Evolutionary conservation across 1,284 basidiomycete genomes (phyloP).

Genomic region (Tylopilus sp.): DNA sequence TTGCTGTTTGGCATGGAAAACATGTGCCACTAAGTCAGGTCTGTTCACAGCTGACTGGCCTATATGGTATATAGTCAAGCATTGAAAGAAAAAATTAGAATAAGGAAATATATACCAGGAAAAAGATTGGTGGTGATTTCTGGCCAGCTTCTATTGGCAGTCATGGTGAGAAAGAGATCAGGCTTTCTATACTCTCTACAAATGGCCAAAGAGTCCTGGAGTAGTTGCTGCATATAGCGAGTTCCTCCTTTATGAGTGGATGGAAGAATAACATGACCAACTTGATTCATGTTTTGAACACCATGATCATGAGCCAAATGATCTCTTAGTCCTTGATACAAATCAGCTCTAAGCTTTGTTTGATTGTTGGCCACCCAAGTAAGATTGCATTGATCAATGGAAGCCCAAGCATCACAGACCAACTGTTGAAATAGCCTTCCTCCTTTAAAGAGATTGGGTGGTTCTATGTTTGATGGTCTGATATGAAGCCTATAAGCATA

Average conservation of each 20-base stretch:
- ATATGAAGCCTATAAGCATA: slow-evolving; percentile 27
- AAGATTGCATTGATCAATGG: slow-evolving; percentile 44
- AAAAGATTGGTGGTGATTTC: not conserved
- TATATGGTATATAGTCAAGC: too few relatives aligned
- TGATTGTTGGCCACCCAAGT: slow-evolving; percentile 41
- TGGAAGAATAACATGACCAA: not conserved
- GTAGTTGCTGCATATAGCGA: not conserved
- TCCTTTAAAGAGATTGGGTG: slow-evolving; percentile 43
- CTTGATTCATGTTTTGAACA: not conserved
- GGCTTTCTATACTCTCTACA: not conserved
- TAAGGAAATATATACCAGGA: too few relatives aligned
- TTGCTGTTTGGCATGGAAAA: not conserved
- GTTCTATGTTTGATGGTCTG: not conserved
- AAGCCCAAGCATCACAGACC: slow-evolving; percentile 47
- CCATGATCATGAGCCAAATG: not conserved
- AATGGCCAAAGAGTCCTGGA: not conserved
- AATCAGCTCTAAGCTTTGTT: too few relatives aligned
- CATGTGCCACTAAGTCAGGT: not conserved
- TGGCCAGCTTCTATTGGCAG: not conserved
- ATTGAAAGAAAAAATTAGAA: not conserved
- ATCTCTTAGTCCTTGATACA: too few relatives aligned
- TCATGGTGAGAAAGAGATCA: not conserved
- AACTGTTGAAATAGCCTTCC: slow-evolving; percentile 51
- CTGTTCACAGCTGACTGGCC: not conserved
- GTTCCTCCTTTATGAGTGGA: not conserved